Evolutionary conservation across 2,329 filamentous ascomycete species (phyloP).

Genomic region (Scytalidium sp.): DNA sequence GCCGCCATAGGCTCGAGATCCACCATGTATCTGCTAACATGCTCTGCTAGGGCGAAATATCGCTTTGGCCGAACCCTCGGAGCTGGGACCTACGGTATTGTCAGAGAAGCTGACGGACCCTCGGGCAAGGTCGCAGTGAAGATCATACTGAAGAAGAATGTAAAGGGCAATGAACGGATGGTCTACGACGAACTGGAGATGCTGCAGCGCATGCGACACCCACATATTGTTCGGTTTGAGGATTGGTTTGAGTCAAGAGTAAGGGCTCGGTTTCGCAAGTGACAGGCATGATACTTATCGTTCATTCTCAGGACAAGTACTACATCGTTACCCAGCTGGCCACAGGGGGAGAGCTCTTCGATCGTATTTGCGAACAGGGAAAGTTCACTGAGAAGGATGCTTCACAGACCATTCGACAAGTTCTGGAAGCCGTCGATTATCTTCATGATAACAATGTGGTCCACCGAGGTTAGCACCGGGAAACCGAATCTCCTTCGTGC

Average conservation of each 20-base stretch:
- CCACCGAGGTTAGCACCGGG: slow-evolving; percentile 67
- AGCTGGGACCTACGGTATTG: slow-evolving; percentile 97
- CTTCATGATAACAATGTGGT: slow-evolving; percentile 94
- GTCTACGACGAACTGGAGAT: slow-evolving; percentile 96
- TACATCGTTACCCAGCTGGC: slow-evolving; percentile 98
- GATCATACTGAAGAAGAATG: slow-evolving; percentile 99
- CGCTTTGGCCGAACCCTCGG: slow-evolving; percentile 90
- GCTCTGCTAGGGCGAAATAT: slow-evolving; percentile 71
- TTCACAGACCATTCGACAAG: slow-evolving; percentile 90
- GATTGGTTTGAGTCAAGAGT: slow-evolving; percentile 99
- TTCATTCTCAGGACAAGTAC: slow-evolving; percentile 79
- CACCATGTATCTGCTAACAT: slow-evolving; percentile 13
- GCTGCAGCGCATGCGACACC: slow-evolving; percentile 86
- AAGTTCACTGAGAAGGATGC: slow-evolving; percentile 96
- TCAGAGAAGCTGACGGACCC: slow-evolving; percentile 86
- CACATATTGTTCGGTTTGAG: slow-evolving; percentile 94
- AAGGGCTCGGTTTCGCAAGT: slow-evolving; percentile 27
- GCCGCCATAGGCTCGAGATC: slow-evolving; percentile 7
- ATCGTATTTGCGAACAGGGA: slow-evolving; percentile 95
- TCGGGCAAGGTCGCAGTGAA: slow-evolving; percentile 91
- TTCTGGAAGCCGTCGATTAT: slow-evolving; percentile 90
- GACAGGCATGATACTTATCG: slow-evolving; percentile 2
- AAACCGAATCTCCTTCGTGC: not conserved
- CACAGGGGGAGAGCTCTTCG: slow-evolving; percentile 93
- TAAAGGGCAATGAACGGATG: slow-evolving; percentile 98